Base-by-base conservation (phyloP, 768 basidiomycete species). In the Trametes cingulata region DNA sequence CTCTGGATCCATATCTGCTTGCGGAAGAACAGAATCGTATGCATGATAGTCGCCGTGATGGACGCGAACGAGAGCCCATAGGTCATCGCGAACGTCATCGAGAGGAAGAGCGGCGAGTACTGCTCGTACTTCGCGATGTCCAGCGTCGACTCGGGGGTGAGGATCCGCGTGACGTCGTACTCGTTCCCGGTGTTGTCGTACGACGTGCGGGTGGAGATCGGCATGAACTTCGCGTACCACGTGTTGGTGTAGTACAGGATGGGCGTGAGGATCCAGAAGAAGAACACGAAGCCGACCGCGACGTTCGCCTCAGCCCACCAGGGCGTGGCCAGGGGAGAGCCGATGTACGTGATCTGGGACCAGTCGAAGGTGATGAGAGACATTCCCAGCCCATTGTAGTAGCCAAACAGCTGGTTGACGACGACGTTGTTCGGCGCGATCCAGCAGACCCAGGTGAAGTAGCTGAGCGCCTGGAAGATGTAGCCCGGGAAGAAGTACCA, bases 281-380 rank as follows among this genome's bases (percentile, higher is more conserved):
- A 82, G 72, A 87, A 77, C 2, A 85, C 73, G 65, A 91, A 86
- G 20, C 87, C 84, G 53, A 70, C 73, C 2, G 80, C 72, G 56
- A 90, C 77, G 70, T 91, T 91, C 12, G 86, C 88, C 67, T 85
- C 83, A 2, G 88, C 88, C 88, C 88, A 91, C 88, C 89, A 93
- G 1, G 91, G 91, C 14, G 87, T 85, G 9, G 87, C 85, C 45
- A 93, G 83, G 0, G 91, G 91, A 29, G 83, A 84, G 14, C 83
- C 83, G 54, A 84, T 85, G 67, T 85, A 89, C 6, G 85, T 81
- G 60, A 88, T 84, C 71, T 90, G 59, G 2, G 85, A 77, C 91
- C 91, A 93, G 65, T 93, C 91, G 69, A 93, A 90, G 36, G 89
- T 90, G 67, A 91, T 71, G 61, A 90, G 68, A 62, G 86, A 85